These are phyloP conservation scores for Ceratocystis eucalypticola DNA, from an alignment of 2,329 filamentous ascomycete species.

Conservation along the genomic window DNA sequence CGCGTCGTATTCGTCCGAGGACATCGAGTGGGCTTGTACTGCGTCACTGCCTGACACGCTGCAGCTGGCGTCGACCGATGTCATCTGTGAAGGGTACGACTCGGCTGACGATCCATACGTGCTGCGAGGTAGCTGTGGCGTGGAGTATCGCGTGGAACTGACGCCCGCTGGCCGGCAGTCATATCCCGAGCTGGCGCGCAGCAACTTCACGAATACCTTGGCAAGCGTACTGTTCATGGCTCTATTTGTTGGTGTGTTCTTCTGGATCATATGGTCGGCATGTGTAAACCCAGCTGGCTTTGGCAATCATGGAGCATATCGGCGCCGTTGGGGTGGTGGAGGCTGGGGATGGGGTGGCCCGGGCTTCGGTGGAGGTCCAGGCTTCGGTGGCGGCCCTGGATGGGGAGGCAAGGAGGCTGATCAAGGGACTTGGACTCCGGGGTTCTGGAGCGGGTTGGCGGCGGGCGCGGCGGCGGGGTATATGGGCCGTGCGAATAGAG, in stretches of 20 bases:
- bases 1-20: slow-evolving; percentile 60
- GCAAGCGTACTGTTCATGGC: slow-evolving; percentile 42
- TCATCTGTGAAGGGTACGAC: slow-evolving; percentile 81
- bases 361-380: slow-evolving; percentile 21
- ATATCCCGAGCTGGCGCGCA: slow-evolving; percentile 44
- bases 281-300: slow-evolving; percentile 26
- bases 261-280: slow-evolving; percentile 49
- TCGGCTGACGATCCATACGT: slow-evolving; percentile 66
- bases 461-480: slow-evolving; percentile 58
- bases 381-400: slow-evolving; percentile 30
- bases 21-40: slow-evolving; percentile 84
- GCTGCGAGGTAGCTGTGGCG: slow-evolving; percentile 83
- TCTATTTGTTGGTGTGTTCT: slow-evolving; percentile 45
- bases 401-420: slow-evolving; percentile 22
- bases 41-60: slow-evolving; percentile 47
- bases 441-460: slow-evolving; percentile 59
- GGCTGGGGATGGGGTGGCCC: slow-evolving; percentile 12
- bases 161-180: slow-evolving; percentile 62
- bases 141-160: slow-evolving; percentile 71
- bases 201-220: slow-evolving; percentile 22
- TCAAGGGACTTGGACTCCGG: slow-evolving; percentile 49
- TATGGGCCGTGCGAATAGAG: slow-evolving; percentile 39
- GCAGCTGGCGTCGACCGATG: slow-evolving; percentile 71
- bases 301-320: slow-evolving; percentile 24
- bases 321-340: slow-evolving; percentile 24